phyloP scores from a whole-genome alignment of 768 basidiomycete genomes.

The Mycena capillaripes region DNA sequence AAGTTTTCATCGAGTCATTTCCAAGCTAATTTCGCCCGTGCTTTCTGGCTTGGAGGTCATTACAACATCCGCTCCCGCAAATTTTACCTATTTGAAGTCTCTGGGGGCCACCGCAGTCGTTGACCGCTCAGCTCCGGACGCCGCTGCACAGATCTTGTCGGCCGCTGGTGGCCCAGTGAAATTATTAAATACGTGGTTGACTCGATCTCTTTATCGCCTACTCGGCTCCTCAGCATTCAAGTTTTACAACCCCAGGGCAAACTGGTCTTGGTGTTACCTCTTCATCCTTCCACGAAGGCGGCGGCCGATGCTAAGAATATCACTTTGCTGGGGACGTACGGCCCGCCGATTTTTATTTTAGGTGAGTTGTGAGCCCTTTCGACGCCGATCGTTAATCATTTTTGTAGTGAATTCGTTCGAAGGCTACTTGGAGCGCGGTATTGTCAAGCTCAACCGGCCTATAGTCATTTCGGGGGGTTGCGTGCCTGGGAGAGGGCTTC shows the following conservation, averaged over 20 bases:
- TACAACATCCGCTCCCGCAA: slow-evolving; percentile 21
- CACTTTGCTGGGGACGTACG: neutral
- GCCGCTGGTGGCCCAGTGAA: slow-evolving; percentile 12
- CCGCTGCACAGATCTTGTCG: slow-evolving; percentile 6
- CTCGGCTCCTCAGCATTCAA: slow-evolving; percentile 19
- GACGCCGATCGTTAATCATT: neutral
- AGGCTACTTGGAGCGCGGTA: neutral
- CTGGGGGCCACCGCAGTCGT: slow-evolving; percentile 20
- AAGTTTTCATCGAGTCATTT: no score
- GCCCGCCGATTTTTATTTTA: neutral
- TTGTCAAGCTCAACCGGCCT: slow-evolving; percentile 9
- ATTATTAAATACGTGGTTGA: slow-evolving; percentile 27
- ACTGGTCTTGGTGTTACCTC: neutral
- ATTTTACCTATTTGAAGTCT: slow-evolving; percentile 20
- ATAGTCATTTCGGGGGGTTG: slow-evolving; percentile 15
- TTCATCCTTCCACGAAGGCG: neutral
- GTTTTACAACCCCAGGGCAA: slow-evolving; percentile 1
- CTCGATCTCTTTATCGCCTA: slow-evolving; percentile 8
- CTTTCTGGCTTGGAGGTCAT: slow-evolving; percentile 23
- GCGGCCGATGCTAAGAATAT: neutral
- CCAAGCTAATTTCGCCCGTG: no score
- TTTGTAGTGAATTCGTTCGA: neutral
- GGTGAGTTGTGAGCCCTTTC: neutral
- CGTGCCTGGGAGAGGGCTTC: slow-evolving; percentile 19
- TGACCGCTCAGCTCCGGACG: slow-evolving; percentile 17